Conservation (phyloP, 257 asterid genomes). For the Primulina huaijiensis region DNA sequence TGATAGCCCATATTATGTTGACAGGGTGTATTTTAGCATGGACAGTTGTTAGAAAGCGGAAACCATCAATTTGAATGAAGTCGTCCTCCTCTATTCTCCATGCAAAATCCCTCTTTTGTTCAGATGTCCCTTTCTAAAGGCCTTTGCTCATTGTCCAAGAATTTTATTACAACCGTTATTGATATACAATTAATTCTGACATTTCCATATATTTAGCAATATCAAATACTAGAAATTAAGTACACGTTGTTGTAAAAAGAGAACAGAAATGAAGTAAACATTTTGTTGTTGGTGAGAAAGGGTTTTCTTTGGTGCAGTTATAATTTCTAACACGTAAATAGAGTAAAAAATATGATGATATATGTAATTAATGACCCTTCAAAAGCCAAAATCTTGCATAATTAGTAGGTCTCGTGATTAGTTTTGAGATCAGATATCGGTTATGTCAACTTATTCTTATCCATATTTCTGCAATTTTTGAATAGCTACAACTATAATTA, state of each 20-base stretch:
- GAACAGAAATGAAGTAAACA: too few species aligned
- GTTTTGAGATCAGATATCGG: neutral
- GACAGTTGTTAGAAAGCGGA: neutral
- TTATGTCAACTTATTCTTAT: neutral
- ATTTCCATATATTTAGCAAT: constrained; percentile 11
- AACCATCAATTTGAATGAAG: neutral
- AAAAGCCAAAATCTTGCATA: neutral
- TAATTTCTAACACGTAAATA: neutral
- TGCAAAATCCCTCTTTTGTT: constrained; percentile 23
- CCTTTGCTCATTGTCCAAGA: constrained; percentile 22
- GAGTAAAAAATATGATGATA: neutral
- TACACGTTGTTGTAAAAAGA: too few species aligned
- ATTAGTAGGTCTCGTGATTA: neutral
- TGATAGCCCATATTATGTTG: neutral
- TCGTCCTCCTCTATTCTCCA: constrained; percentile 22
- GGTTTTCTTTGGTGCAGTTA: neutral
- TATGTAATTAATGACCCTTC: neutral
- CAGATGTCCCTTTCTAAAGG: constrained; percentile 30
- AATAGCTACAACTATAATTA: neutral
- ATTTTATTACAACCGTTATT: constrained; percentile 11
- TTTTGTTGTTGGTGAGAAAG: constrained; percentile 1
- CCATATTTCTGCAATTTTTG: neutral
- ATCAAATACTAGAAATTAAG: neutral
- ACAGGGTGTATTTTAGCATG: neutral
- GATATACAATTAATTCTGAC: constrained; percentile 21